phyloP scores from a whole-genome alignment of 2,329 filamentous ascomycete genomes.

The Sphaerostilbella broomeana region DNA sequence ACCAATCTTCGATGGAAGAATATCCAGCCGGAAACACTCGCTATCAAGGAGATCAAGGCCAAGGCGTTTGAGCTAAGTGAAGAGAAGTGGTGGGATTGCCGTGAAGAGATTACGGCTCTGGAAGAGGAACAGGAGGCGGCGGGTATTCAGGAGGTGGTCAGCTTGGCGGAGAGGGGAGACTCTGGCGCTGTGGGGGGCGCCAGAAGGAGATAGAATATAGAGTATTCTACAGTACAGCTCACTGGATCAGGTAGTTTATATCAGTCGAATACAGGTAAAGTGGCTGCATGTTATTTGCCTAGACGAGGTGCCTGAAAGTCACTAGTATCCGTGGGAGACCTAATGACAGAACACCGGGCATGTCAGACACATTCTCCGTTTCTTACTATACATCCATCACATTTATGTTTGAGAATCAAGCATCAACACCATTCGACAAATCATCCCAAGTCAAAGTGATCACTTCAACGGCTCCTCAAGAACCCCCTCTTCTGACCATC shows the following conservation, averaged over 20 bases:
- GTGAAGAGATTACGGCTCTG: slow-evolving; percentile 83
- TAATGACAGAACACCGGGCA: too few species aligned
- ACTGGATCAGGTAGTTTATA: too few species aligned
- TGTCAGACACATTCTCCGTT: background rate
- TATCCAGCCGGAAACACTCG: slow-evolving; percentile 58
- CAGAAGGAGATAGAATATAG: slow-evolving; percentile 26
- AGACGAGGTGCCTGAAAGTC: too few species aligned
- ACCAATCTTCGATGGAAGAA: slow-evolving; percentile 64
- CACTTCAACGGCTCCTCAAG: slow-evolving; percentile 23
- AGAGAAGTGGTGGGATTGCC: slow-evolving; percentile 97
- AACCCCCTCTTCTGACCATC: slow-evolving; percentile 25
- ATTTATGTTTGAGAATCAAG: too few species aligned
- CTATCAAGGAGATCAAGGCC: slow-evolving; percentile 87
- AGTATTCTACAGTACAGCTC: too few species aligned
- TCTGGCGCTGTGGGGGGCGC: slow-evolving; percentile 34
- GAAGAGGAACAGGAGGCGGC: slow-evolving; percentile 96
- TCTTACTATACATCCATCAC: background rate
- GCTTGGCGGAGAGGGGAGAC: slow-evolving; percentile 65
- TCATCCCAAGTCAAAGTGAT: too few species aligned
- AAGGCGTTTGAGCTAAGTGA: slow-evolving; percentile 86
- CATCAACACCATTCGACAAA: background rate
- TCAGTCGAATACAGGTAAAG: too few species aligned
- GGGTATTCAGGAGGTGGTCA: slow-evolving; percentile 91
- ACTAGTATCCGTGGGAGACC: too few species aligned
- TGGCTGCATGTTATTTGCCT: too few species aligned